Base-by-base conservation (phyloP, 345 rosid species). In the Aquilaria malaccensis region DNA sequence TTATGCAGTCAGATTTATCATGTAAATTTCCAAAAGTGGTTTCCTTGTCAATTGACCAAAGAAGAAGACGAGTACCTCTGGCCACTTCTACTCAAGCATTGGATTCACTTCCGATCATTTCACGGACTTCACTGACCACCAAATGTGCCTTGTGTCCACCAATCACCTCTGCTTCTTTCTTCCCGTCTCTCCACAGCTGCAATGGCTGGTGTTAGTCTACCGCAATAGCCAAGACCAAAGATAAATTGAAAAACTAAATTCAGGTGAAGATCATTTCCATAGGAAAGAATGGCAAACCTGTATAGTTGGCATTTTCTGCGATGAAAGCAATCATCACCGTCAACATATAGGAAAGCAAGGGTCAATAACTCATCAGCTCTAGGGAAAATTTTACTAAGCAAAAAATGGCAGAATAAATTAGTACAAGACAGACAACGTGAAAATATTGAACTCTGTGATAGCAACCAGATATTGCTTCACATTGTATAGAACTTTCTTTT, bases 291-390 rank as follows among this genome's bases (percentile, higher is more conserved):
- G 22, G 22, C 64, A 62, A 65, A 81, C 98, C 95, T 93, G 99
- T 60, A 90, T 82, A 2, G 95, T 83, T 32, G 99, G 97, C 96
- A 94, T 94, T 78, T 87, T 94, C 96, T 94, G 89, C 51, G 30
- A 32, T 59, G n/a, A 57, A 67, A 68, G 32, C 2, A 5, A 56
- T 54, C 43, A 59, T 60, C 14, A 30, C 29, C 70, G 54, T 33
- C 1, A 66, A 62, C 63, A 70, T 70, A 77, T 63, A 66, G 64
- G 68, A 78, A 58, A 74, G 33, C 58, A 65, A 0, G 63, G 65
- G 50, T 55, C 45, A 64, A 37, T 65, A 63, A 63, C 62, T 61
- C 55, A 70, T 59, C 62, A 41, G 45, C 63, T 53, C 64, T 48
- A 50, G 33, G 37, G 33, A 54, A 37, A 66, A 51, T 30, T 11